Conservation (phyloP, 2,329 filamentous ascomycete genomes). For the Fusarium sacchari region DNA sequence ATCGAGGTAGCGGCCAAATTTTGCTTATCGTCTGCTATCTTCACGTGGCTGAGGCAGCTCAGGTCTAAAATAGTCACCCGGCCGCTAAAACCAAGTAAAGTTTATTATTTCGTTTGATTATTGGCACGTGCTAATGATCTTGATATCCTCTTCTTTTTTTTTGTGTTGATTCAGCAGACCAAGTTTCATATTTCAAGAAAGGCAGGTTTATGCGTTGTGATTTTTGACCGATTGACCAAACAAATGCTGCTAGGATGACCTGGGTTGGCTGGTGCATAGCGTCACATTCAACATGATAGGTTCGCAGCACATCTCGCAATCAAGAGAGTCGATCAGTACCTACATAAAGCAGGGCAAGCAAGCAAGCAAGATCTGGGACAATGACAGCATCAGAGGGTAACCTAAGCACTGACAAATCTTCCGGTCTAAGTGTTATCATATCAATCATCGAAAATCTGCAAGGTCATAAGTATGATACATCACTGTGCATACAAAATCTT, state of each 20-base stretch:
- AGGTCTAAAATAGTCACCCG: neutral
- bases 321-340: slow-evolving; percentile 33
- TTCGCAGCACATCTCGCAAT: slow-evolving; percentile 13
- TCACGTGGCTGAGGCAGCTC: slow-evolving; percentile 36
- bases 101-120: slow-evolving; percentile 25
- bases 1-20: slow-evolving; percentile 41
- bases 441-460: neutral
- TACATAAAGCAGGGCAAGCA: slow-evolving; percentile 26
- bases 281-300: slow-evolving; percentile 41
- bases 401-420: neutral
- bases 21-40: slow-evolving; percentile 44
- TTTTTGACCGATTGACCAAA: slow-evolving; percentile 16
- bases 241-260: slow-evolving; percentile 5
- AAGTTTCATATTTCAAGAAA: slow-evolving; percentile 18
- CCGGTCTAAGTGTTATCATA: neutral
- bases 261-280: slow-evolving; percentile 21
- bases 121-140: slow-evolving; percentile 28
- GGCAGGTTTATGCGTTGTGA: slow-evolving; percentile 15
- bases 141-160: neutral
- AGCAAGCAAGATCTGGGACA: slow-evolving; percentile 21
- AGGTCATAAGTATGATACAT: neutral
- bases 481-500: neutral
- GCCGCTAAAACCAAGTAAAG: slow-evolving; percentile 22
- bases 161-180: neutral
- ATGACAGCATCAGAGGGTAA: slow-evolving; percentile 18